phyloP scores from a whole-genome alignment of 78 protist genomes.

The Ministeria vibrans region DNA sequence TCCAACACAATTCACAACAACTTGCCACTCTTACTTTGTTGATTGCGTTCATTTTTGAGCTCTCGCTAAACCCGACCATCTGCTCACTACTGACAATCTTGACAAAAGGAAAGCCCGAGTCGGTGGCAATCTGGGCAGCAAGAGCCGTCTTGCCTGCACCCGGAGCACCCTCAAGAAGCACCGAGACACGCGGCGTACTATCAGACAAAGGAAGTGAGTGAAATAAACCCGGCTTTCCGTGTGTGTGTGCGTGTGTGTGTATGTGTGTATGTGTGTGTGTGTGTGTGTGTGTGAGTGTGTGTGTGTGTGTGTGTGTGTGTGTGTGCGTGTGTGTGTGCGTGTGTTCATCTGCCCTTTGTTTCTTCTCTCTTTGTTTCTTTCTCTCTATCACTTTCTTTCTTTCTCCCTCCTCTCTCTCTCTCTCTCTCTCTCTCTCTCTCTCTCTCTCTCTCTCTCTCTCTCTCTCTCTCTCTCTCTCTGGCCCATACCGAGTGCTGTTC shows the following conservation, averaged over 20 bases:
- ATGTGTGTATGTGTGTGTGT: not conserved
- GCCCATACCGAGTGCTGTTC: conserved; percentile 39
- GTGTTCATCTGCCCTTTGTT: too few species aligned
- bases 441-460: too few species aligned
- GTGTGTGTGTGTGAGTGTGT: not conserved
- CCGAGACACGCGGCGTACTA: not conserved
- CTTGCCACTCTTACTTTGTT: conserved; percentile 20
- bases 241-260: conserved; percentile 12
- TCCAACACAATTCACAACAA: not conserved
- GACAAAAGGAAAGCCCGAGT: conserved; percentile 80
- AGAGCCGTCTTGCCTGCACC: conserved; percentile 92
- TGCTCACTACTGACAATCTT: conserved; percentile 78
- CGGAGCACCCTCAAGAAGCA: conserved; percentile 19
- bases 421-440: too few species aligned
- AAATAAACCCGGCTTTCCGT: not conserved
- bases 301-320: not conserved
- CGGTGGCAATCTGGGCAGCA: conserved; percentile 84
- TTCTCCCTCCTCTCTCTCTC: too few species aligned
- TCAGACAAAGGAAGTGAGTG: too few species aligned
- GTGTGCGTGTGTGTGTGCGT: not conserved
- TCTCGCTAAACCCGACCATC: conserved; percentile 69
- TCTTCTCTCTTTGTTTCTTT: too few species aligned
- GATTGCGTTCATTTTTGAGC: conserved; percentile 51
- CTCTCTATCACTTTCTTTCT: too few species aligned
- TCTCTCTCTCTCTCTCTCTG: too few species aligned